Evolutionary conservation across 768 basidiomycete species (phyloP), one percentile per base, ranked within the genome.

Genomic region (Boletus speciosus): DNA sequence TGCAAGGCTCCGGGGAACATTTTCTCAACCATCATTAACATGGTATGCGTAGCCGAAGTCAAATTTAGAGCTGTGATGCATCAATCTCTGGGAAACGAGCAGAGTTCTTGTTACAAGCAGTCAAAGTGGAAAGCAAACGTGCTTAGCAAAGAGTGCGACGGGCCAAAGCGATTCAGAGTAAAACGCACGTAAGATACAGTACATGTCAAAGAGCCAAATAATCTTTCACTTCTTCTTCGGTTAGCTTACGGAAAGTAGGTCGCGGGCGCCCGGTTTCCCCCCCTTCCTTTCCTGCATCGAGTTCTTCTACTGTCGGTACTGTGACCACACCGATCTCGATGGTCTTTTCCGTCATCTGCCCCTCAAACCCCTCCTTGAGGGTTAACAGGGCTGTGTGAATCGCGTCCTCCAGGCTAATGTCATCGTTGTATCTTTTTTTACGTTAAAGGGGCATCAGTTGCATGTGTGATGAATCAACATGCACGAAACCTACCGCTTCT

Each of bases 341-440:
- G 43, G 97, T 99, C 78, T 97, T 95, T 75, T 98, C 97, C 29
- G 96, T 98, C 96, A 99, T 98, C 69, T 98, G 92, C n/a, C 97
- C 97, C 73, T 99, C 97, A 65, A 98, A 99, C 4, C 97, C 95
- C 74, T 98, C 97, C 75, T 99, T 98, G 60, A 98, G 78, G 35
- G 97, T 99, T 60, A 99, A 75, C 29, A 99, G 83, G 34, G 97
- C 97, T 12, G 97, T 99, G 73, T 99, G 97, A 61, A 98, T 98
- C 34, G 96, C 97, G 71, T 98, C 97, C 74, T 98, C 96, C 54
- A 98, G 77, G 65, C 94, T 97, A 69, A 99, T 96, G 67, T 98
- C 96, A 74, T 99, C 96, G 74, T 96, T 98, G 75, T 98, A 98
- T 68, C 95, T 98, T 70, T 49, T 94, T 98, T 72, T 55, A 66